Conservation (phyloP, 169 alveolate species). For the Perkinsus olseni region DNA sequence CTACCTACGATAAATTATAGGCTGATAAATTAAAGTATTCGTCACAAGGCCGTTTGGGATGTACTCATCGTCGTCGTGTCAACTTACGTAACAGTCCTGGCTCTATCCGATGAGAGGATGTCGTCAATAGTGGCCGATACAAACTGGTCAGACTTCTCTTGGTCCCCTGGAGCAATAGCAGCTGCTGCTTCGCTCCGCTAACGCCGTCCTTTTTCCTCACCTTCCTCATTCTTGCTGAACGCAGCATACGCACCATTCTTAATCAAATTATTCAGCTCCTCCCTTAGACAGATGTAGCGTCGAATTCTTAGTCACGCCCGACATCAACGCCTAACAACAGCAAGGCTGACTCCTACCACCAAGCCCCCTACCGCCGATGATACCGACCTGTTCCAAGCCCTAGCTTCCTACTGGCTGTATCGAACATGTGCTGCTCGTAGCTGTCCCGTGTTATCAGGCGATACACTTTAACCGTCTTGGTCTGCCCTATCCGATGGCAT, state of each 20-base stretch:
- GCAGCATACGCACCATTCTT: not conserved
- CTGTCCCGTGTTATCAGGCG: conserved; percentile 91
- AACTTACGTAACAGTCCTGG: not conserved
- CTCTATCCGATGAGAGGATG: not conserved
- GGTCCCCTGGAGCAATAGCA: not conserved
- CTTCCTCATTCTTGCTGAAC: not conserved
- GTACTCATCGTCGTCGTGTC: too few relatives aligned
- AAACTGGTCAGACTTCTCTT: not conserved
- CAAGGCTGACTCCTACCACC: not conserved
- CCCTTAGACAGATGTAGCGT: not conserved
- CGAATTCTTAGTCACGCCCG: not conserved
- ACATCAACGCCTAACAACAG: not conserved
- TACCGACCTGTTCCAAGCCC: conserved; percentile 71
- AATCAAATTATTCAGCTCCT: not conserved
- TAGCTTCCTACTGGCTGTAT: conserved; percentile 94
- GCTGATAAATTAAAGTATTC: too few relatives aligned
- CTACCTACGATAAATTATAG: too few relatives aligned
- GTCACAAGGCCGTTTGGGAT: too few relatives aligned
- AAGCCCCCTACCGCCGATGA: not conserved
- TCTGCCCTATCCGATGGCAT: conserved; percentile 94
- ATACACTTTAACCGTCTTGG: conserved; percentile 87
- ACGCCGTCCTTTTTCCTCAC: not conserved
- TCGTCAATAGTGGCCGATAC: not conserved
- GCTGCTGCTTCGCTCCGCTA: not conserved
- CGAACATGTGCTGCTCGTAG: conserved; percentile 93